Evolutionary conservation across 306 rosid genomes (phyloP), one percentile per base, ranked within the genome.

Genomic region (Dalbergia oliveri): DNA sequence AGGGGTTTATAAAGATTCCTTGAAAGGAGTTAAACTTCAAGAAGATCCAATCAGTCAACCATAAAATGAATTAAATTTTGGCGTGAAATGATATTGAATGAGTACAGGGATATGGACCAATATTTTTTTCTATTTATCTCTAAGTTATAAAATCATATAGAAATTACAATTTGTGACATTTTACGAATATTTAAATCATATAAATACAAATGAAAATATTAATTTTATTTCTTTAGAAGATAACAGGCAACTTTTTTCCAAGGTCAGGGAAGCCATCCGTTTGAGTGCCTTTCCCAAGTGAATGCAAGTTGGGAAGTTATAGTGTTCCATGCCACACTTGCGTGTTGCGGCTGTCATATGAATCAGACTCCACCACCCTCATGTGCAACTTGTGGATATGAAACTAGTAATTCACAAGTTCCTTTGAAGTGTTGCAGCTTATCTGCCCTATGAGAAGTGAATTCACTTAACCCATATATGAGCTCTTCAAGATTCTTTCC

Each of bases 301-400:
- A 3, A 31, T 23, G 60, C 82, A 67, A 78, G 47, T 78, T 57
- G 76, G 75, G 60, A 6, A 78, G 75, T 78, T 67, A 77, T 54
- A 14, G 31, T 26, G 49, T 34, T 59, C 66, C 64, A 37, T 37
- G 63, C 72, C 72, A 75, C 31, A 1, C 43, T 41, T 8, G 47
- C 19, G 3, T 5, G 49, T 78, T 78, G 82, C 19, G 69, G 76
- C 47, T 63, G 39, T n/a, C 80, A 63, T 16, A 35, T 66, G 31
- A 62, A 51, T 72, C 47, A 53, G 33, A 73, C 23, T 33, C 69
- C 50, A 57, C 63, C 68, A 23, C 79, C 18, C 44, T 19, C 16
- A 37, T 62, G 1, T 51, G 45, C 63, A 71, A 71, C 76, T 71
- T 53, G 63, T 33, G 76, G 50, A n/a, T n/a, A 34, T 53, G 64